Evolutionary conservation across 2,329 filamentous ascomycete genomes (phyloP), one percentile per base, ranked within the genome.

Genomic region (Sclerotinia glacialis): DNA sequence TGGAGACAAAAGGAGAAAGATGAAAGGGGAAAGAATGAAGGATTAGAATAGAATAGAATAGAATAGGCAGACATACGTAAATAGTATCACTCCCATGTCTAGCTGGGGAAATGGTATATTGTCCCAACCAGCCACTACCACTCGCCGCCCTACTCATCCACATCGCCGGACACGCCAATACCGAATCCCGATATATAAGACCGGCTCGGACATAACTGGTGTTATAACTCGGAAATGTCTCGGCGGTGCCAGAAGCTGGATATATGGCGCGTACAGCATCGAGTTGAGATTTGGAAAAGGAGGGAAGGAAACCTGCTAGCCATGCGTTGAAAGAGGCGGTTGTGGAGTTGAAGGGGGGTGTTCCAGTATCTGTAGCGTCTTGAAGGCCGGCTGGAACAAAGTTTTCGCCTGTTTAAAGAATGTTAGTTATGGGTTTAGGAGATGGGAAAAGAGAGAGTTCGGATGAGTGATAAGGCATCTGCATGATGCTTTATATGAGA

Each of bases 81-180:
- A 80, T 79, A 6, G 82, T 83, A 73, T 89, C 86, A 66, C 80
- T 83, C 0, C 81, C 86, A 73, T 88, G 86, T 67, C 80, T 84
- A 0, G 86, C 85, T 0, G 86, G 86, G 8, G 77, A 72, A 63
- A 87, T 87, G 0, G 82, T 84, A 70, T 88, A 88, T 73, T 89
- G 84, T 2, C 83, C 82, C 28, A 88, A 47, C 77, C 83, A 88
- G 2, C 83, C 79, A 1, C 78, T 78, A 21, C 74, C 74, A 0
- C 75, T 73, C 1, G 83, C 81, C 2, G 79, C 78, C 3, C 75
- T 75, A 0, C 82, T 79, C 68, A 84, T 78, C 86, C 85, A 89
- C 42, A 65, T n/a, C 2, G 81, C 81, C 0, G 86, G 86, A 73
- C 86, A 89, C 0, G 85, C 81, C 9, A 89, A 79, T 0, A 86